A percentile compares a stretch with the other conserved stretches of the same genome.
These are phyloP conservation scores for Santalum album DNA, from an alignment of 164 flowering plant genomes.

Conservation along the genomic window DNA sequence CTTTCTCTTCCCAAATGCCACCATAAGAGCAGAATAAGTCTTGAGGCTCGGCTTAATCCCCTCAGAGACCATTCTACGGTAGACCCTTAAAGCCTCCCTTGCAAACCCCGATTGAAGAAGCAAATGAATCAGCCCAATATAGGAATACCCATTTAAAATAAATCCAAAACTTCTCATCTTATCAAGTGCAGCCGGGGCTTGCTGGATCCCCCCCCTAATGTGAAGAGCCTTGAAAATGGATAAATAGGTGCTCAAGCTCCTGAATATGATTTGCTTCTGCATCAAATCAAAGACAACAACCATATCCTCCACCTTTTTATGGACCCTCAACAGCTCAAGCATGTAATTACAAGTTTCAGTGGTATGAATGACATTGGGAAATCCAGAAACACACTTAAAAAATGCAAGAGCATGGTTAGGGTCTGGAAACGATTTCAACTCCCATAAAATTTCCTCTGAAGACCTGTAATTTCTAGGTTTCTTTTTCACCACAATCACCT, in stretches of 20 bases:
- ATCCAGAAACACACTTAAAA: conserved; percentile 51
- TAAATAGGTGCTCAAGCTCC: conserved; percentile 62
- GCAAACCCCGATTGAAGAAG: conserved; percentile 59
- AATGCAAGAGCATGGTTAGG: conserved; percentile 39
- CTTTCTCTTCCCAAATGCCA: conserved; percentile 73
- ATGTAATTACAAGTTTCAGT: conserved; percentile 79
- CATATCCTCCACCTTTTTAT: conserved; percentile 60
- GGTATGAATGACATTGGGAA: conserved; percentile 48
- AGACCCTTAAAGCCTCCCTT: conserved; percentile 62
- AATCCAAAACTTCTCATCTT: conserved; percentile 62
- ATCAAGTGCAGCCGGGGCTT: conserved; percentile 52
- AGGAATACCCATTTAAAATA: conserved; percentile 74
- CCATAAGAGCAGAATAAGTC: conserved; percentile 94
- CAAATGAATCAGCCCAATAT: conserved; percentile 79
- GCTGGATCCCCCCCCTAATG: conserved; percentile 58
- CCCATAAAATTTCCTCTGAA: conserved; percentile 45
- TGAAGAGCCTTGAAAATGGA: conserved; percentile 51
- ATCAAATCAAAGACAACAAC: conserved; percentile 68
- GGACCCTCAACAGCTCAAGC: conserved; percentile 64
- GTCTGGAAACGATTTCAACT: conserved; percentile 45
- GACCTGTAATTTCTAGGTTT: conserved; percentile 18
- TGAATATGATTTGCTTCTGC: conserved; percentile 76
- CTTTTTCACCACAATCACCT: conserved; percentile 12
- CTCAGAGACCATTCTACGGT: conserved; percentile 67
- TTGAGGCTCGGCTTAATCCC: conserved; percentile 74